Evolutionary conservation across 164 flowering plant species (phyloP).

Genomic region (Magnolia sinica): DNA sequence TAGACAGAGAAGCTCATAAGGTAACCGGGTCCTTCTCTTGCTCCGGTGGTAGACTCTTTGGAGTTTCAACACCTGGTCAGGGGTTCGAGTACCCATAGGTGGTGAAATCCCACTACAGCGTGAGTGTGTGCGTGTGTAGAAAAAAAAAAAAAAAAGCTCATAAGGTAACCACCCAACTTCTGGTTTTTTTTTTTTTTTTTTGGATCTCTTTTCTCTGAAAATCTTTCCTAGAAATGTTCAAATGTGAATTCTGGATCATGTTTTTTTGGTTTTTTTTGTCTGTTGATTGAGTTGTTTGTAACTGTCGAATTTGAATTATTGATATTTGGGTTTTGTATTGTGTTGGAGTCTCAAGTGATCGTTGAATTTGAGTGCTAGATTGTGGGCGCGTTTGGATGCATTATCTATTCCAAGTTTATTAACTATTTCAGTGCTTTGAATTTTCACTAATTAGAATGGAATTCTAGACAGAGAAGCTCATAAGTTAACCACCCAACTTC

Average conservation of each 20-base stretch:
- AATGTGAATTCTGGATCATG: neutral
- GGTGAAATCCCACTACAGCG: too few relatives aligned
- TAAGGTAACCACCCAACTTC: conserved; percentile 35
- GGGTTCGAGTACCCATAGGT: too few relatives aligned
- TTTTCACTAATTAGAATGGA: neutral
- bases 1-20: conserved; percentile 17
- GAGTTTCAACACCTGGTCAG: too few relatives aligned
- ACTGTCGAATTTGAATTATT: neutral
- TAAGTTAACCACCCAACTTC: neutral
- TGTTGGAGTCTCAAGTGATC: neutral
- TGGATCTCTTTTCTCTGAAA: neutral
- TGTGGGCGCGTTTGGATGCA: neutral
- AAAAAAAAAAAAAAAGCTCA: conserved; percentile 25
- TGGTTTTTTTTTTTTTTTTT: conserved; percentile 4
- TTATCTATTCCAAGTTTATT: neutral
- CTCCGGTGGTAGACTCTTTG: too few relatives aligned
- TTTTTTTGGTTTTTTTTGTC: neutral
- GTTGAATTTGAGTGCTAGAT: neutral
- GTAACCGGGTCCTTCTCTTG: conserved; percentile 21
- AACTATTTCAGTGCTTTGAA: neutral
- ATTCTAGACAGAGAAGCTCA: neutral
- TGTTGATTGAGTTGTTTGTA: neutral
- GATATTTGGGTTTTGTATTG: neutral
- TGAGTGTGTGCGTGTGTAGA: too few relatives aligned
- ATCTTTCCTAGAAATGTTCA: too few relatives aligned